Percentiles rank a stretch among this genome's conserved stretches.
Conservation (phyloP, 345 rosid species). For the Clarkia xantiana region DNA sequence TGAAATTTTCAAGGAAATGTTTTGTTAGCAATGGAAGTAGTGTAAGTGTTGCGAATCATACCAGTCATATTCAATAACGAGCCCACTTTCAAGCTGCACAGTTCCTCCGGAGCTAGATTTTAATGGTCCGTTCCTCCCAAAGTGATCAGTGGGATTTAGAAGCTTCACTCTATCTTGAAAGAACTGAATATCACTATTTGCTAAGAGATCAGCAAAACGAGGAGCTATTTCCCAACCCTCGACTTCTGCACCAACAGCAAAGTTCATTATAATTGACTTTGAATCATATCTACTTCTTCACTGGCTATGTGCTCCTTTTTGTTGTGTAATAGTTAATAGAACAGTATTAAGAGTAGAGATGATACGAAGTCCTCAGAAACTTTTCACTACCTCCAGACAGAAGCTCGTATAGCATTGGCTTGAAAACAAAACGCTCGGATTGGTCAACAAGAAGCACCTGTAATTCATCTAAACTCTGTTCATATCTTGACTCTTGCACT, state of each 20-base stretch:
- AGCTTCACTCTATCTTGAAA: conserved; percentile 68
- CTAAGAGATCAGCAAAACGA: conserved; percentile 71
- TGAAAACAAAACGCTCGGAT: conserved; percentile 87
- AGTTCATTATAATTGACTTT: background rate
- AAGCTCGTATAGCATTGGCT: conserved; percentile 90
- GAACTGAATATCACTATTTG: conserved; percentile 56
- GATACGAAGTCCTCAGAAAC: too few species aligned
- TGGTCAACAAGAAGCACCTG: conserved; percentile 92
- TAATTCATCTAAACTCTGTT: conserved; percentile 1
- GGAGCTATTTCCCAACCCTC: conserved; percentile 99
- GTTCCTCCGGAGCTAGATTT: conserved; percentile 54
- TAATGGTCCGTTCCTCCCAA: conserved; percentile 33
- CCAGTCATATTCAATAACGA: conserved; percentile 85
- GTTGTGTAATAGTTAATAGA: too few species aligned
- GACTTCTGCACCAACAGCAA: conserved; percentile 46
- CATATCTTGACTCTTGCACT: background rate
- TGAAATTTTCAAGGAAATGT: background rate
- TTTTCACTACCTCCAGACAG: conserved; percentile 60
- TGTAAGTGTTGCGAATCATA: conserved; percentile 20
- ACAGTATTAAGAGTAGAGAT: too few species aligned
- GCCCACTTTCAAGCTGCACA: conserved; percentile 76
- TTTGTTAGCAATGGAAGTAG: background rate
- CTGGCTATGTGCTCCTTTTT: too few species aligned
- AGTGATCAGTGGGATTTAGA: conserved; percentile 49
- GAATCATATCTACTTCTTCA: too few species aligned